Base-by-base conservation (phyloP, 805 yeast genomes). In the Spathaspora boniae region DNA sequence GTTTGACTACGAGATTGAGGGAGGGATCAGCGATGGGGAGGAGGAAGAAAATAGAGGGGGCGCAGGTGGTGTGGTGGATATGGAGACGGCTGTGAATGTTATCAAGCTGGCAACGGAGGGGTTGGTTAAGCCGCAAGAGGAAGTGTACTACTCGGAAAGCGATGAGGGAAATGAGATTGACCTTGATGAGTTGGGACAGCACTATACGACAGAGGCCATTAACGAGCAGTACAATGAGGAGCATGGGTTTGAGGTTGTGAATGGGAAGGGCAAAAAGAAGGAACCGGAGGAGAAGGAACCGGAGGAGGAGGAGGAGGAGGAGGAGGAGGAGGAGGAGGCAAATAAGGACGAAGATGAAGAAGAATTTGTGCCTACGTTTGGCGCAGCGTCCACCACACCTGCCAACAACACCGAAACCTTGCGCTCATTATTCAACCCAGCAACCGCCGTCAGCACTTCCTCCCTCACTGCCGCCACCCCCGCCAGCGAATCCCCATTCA, bases 311-410 rank as follows among this genome's bases (percentile, higher is more conserved):
- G n/a, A 19, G 22, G 20, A 1, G 33, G 42, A 11, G 40, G 22
- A 16, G 42, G 25, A 24, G 16, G 26, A 19, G 38, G 16, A 20
- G 34, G 20, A 26, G 14, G 32, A 38, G 34, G 21, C 33, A 26
- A n/a, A 14, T 7, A 24, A 31, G n/a, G 38, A 19, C 16, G 31
- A 14, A 33, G 36, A 31, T 7, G 44, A 43, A 14, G 29, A 44
- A 1, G 57, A 76, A 39, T 75, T 74, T 44, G 58, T 77, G 27
- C 85, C 86, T 7, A 64, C 69, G 0, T 79, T 78, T 50, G 77
- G 76, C 1, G 18, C 12, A 5, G 39, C 50, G 4, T 29, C 46
- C 4, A 36, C 43, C 0, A 51, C n/a, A 31, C 28, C 53, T 2
- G 63, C 70, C 35, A 70, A 68, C 36, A 40, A 44, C 22, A 40